Conservation (phyloP, 1,284 basidiomycete genomes). For the Bondarzewia mesenterica region DNA sequence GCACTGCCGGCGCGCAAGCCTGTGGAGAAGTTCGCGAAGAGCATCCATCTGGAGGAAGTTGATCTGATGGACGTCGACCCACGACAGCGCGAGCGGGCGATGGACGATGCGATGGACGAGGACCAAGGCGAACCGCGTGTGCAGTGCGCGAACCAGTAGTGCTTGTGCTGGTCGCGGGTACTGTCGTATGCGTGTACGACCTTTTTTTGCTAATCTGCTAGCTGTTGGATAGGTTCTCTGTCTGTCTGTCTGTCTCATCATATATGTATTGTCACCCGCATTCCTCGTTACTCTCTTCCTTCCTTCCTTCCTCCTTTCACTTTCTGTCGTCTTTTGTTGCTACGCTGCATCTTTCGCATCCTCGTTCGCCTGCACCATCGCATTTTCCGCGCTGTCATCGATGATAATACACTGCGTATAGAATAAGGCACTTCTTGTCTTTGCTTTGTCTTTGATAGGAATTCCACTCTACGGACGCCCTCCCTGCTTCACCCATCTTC, state of each 20-base stretch:
- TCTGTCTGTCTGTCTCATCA: neutral
- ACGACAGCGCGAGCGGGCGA: constrained; percentile 52
- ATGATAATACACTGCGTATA: neutral
- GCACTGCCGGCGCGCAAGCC: constrained; percentile 80
- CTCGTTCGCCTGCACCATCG: neutral
- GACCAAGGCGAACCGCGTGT: constrained; percentile 80
- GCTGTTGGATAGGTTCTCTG: no score
- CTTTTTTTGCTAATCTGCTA: no score
- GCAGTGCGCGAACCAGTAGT: constrained; percentile 78
- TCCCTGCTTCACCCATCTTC: no score
- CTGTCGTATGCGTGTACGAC: neutral
- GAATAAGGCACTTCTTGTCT: no score
- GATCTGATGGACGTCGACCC: constrained; percentile 79
- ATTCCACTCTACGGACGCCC: no score
- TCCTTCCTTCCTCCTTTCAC: neutral
- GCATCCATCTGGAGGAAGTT: constrained; percentile 78
- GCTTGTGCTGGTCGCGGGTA: neutral
- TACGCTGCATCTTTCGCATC: no score
- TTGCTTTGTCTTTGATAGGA: no score
- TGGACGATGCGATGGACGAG: constrained; percentile 70
- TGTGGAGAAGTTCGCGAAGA: constrained; percentile 63
- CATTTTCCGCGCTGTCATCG: neutral
- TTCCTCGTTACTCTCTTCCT: neutral
- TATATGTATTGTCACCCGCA: neutral
- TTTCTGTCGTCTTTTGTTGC: no score